These are phyloP conservation scores for Fusarium citri DNA, from an alignment of 2,329 filamentous ascomycete genomes.

Conservation along the genomic window DNA sequence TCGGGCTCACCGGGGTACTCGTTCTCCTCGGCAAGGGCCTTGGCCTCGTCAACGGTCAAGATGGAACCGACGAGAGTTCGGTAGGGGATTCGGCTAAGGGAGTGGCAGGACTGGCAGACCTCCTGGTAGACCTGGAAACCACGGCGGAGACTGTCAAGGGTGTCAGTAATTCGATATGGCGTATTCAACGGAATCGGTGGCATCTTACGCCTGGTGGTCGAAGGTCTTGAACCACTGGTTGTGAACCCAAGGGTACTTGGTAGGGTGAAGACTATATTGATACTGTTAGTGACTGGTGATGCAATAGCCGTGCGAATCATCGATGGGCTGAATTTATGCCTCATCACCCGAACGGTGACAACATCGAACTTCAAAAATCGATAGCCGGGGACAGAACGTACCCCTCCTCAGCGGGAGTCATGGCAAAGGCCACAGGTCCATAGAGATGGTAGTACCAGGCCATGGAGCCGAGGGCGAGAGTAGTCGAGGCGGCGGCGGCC, in stretches of 20 bases:
- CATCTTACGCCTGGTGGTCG: slow-evolving; percentile 91
- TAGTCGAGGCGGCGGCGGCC: slow-evolving; percentile 86
- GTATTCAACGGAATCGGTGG: slow-evolving; percentile 15
- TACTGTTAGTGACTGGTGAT: slow-evolving; percentile 47
- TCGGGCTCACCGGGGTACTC: slow-evolving; percentile 99
- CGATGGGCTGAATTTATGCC: slow-evolving; percentile 50
- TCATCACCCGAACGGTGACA: slow-evolving; percentile 41
- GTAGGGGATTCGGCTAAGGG: slow-evolving; percentile 93
- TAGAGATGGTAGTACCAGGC: slow-evolving; percentile 99
- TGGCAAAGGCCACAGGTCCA: slow-evolving; percentile 86
- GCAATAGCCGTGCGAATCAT: slow-evolving; percentile 22
- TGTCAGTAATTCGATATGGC: slow-evolving; percentile 30
- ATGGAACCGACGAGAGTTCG: slow-evolving; percentile 89
- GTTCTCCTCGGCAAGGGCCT: slow-evolving; percentile 95
- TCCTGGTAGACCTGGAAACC: slow-evolving; percentile 99
- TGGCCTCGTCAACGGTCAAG: slow-evolving; percentile 98
- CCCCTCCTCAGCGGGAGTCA: slow-evolving; percentile 97
- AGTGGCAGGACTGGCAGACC: slow-evolving; percentile 98
- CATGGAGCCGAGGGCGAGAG: slow-evolving; percentile 86
- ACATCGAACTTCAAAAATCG: slow-evolving; percentile 16
- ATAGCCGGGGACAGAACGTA: slow-evolving; percentile 66
- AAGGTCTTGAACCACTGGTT: slow-evolving; percentile 92
- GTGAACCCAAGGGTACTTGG: slow-evolving; percentile 96
- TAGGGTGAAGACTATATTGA: slow-evolving; percentile 81
- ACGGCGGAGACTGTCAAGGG: slow-evolving; percentile 80